Evolutionary conservation across 108 stramenopile genomes (phyloP).

Genomic region (Cyclostephanos tholiformis): DNA sequence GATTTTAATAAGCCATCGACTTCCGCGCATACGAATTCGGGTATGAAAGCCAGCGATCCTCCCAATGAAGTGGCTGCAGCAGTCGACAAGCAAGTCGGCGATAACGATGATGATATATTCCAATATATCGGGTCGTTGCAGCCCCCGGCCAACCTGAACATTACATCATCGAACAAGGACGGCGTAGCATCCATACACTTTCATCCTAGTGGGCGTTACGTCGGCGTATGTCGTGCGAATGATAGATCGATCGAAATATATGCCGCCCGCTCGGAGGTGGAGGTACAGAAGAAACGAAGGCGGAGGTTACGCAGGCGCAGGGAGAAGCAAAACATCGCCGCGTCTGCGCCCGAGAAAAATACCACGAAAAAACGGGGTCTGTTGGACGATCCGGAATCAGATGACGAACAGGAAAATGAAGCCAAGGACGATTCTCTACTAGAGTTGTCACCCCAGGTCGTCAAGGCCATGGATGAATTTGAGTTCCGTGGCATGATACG

Average conservation of each 20-base stretch:
- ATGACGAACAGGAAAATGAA: constrained; percentile 58
- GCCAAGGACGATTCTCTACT: constrained; percentile 13
- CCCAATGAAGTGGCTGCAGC: not conserved
- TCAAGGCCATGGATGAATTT: constrained; percentile 92
- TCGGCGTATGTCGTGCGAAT: constrained; percentile 74
- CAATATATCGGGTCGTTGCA: constrained; percentile 70
- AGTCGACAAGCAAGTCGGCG: constrained; percentile 6
- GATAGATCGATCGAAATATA: constrained; percentile 85
- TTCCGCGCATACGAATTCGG: constrained; percentile 9
- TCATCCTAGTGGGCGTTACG: constrained; percentile 74
- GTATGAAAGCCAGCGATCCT: constrained; percentile 1
- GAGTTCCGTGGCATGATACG: constrained; percentile 82
- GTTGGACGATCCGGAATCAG: constrained; percentile 75
- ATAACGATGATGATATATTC: constrained; percentile 62
- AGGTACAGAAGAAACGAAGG: constrained; percentile 83
- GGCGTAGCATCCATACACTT: constrained; percentile 69
- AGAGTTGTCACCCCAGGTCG: constrained; percentile 47
- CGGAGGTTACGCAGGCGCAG: constrained; percentile 72
- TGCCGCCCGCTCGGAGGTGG: constrained; percentile 62
- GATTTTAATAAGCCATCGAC: constrained; percentile 13
- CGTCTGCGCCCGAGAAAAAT: constrained; percentile 24
- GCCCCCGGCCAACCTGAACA: constrained; percentile 65
- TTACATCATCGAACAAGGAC: constrained; percentile 53
- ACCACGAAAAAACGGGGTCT: constrained; percentile 68
- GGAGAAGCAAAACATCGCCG: constrained; percentile 67